These are phyloP conservation scores for Suillus luteus DNA, from an alignment of 768 basidiomycete genomes.

Conservation along the genomic window DNA sequence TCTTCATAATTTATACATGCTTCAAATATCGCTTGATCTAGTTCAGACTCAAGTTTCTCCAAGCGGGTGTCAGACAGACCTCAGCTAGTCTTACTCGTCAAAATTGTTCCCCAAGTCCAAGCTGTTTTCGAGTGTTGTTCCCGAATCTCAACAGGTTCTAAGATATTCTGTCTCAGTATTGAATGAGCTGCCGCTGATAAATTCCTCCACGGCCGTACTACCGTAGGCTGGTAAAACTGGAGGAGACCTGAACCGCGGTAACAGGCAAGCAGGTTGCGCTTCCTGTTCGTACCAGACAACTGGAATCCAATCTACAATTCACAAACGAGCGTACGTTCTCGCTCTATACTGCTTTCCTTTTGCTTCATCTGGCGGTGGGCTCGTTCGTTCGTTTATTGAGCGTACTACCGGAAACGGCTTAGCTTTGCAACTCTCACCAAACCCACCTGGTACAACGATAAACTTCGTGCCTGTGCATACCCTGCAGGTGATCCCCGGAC, in stretches of 20 bases:
- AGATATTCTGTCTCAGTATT: not conserved
- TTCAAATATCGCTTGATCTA: slow-evolving; percentile 68
- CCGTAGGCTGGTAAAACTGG: slow-evolving; percentile 39
- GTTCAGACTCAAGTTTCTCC: slow-evolving; percentile 83
- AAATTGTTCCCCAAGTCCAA: slow-evolving; percentile 98
- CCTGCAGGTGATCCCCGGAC: not conserved
- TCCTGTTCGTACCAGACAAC: slow-evolving; percentile 82
- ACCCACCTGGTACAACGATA: not conserved
- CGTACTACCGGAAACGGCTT: slow-evolving; percentile 72
- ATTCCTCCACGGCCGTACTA: slow-evolving; percentile 96
- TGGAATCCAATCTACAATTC: slow-evolving; percentile 93
- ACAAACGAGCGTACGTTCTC: slow-evolving; percentile 93
- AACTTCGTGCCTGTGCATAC: no score
- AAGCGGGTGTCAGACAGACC: slow-evolving; percentile 84
- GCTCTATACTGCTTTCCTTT: slow-evolving; percentile 55
- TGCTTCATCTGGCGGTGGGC: not conserved
- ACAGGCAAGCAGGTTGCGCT: slow-evolving; percentile 87
- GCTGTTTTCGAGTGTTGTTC: slow-evolving; percentile 37
- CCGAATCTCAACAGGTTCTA: not conserved
- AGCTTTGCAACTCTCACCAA: slow-evolving; percentile 47
- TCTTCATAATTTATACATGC: not conserved
- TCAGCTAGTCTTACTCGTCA: slow-evolving; percentile 96
- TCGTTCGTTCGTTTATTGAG: slow-evolving; percentile 8
- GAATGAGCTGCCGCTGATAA: slow-evolving; percentile 49
- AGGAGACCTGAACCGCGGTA: slow-evolving; percentile 74